Evolutionary conservation across 305 asterid species (phyloP).

Genomic region (Vinca major): DNA sequence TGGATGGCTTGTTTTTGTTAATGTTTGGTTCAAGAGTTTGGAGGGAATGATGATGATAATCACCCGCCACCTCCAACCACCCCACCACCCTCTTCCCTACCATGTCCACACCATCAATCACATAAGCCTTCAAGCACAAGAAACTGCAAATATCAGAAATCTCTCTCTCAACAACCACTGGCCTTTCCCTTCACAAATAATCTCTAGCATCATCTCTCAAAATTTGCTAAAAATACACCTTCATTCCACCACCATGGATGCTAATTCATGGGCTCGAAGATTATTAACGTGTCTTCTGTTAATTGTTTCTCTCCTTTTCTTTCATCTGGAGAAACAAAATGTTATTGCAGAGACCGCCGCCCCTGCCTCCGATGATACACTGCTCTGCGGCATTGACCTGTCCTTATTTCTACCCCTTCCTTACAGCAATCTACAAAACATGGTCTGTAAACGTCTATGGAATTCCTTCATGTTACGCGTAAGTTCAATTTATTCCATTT

Average conservation of each 20-base stretch:
- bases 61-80: slow-evolving; percentile 73
- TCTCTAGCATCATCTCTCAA: slow-evolving; percentile 18
- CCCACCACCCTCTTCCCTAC: slow-evolving; percentile 59
- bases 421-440: slow-evolving; percentile 45
- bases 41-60: slow-evolving; percentile 39
- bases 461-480: slow-evolving; percentile 70
- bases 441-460: slow-evolving; percentile 87
- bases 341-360: slow-evolving; percentile 20
- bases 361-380: slow-evolving; percentile 20
- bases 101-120: slow-evolving; percentile 31
- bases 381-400: slow-evolving; percentile 49
- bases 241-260: slow-evolving; percentile 31
- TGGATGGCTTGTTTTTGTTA: slow-evolving; percentile 11
- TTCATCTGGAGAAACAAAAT: slow-evolving; percentile 17
- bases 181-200: slow-evolving; percentile 12
- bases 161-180: slow-evolving; percentile 21
- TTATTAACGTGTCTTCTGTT: slow-evolving; percentile 4
- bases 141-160: slow-evolving; percentile 12
- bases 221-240: slow-evolving; percentile 13
- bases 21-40: slow-evolving; percentile 31
- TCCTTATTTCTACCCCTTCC: slow-evolving; percentile 74
- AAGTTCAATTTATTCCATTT: slow-evolving; percentile 13
- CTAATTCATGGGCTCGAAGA: slow-evolving; percentile 19
- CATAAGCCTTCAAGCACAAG: slow-evolving; percentile 25
- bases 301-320: slow-evolving; percentile 15